Conservation (phyloP, 345 rosid genomes). For the Arabidopsis suecica region DNA sequence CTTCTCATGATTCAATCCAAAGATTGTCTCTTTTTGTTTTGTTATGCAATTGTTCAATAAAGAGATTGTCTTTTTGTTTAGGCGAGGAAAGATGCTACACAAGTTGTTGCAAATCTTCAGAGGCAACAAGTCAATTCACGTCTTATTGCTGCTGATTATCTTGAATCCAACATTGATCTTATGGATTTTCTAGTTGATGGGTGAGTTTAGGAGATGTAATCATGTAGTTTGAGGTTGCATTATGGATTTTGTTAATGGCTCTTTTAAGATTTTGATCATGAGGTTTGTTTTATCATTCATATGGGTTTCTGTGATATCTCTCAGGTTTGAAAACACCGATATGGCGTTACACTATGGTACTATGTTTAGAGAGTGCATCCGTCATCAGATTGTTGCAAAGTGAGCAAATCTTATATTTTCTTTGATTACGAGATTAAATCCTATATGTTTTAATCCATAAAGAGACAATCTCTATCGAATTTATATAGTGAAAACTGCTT, state of each 20-base stretch:
- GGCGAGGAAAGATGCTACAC: slow-evolving; percentile 98
- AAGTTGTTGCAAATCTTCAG: slow-evolving; percentile 96
- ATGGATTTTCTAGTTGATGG: slow-evolving; percentile 77
- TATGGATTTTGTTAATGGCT: not conserved
- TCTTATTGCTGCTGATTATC: slow-evolving; percentile 85
- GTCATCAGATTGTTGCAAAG: slow-evolving; percentile 96
- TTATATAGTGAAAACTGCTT: not conserved
- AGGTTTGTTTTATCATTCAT: slow-evolving; percentile 14
- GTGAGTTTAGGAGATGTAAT: slow-evolving; percentile 49
- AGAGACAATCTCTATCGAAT: not conserved
- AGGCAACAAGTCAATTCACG: slow-evolving; percentile 93
- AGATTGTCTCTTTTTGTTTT: slow-evolving; percentile 26
- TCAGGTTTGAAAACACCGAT: slow-evolving; percentile 78
- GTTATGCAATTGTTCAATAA: not conserved
- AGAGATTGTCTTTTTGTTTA: slow-evolving; percentile 39
- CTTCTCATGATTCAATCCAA: not conserved
- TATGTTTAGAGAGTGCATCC: slow-evolving; percentile 97
- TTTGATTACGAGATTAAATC: not conserved
- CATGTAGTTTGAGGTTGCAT: not conserved
- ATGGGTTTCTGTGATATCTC: slow-evolving; percentile 34
- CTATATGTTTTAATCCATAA: not conserved
- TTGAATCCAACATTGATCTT: slow-evolving; percentile 87
- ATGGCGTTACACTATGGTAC: slow-evolving; percentile 98
- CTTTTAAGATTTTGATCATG: not conserved
- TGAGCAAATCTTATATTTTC: slow-evolving; percentile 44